Evolutionary conservation across 352 stramenopile genomes (phyloP), one percentile per base, ranked within the genome.

Genomic region (Globisporangium polare): DNA sequence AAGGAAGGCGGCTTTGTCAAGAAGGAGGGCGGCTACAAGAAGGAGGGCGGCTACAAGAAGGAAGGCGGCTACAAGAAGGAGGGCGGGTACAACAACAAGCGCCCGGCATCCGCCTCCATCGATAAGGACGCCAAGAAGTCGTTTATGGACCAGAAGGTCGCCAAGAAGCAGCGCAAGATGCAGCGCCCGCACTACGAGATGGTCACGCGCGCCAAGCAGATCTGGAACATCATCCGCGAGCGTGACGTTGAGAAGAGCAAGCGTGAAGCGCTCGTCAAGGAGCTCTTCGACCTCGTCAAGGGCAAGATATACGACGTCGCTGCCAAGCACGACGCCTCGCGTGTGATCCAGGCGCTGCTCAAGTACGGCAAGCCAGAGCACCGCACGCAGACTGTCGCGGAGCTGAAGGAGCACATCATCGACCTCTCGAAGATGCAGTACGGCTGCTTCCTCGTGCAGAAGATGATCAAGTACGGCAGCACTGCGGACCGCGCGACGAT

Each of bases 371-470:
- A 83, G 60, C 75, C 82, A 7, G 77, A 94, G 66, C 84, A 98
- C 74, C 82, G 93, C 31, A 82, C 84, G 62, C 77, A 91, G 63
- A 88, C 96, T 9, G 78, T 98, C 22, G 71, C 75, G 10, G 96
- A 98, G 77, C 84, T 99, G 58, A 86, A 95, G 60, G 88, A 93
- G 35, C 82, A 96, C 63, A 79, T 98, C n/a, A 68, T 94, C 10
- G 93, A 98, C 51, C 62, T 99, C 26, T 81, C 88, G 66, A 98
- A 98, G 84, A 96, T 93, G 77, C 95, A 98, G 69, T 99, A 99
- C 74, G 91, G 86, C n/a, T 93, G 94, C 81, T 98, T 98, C 74
- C 74, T 97, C n/a, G 94, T 98, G 60, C 84, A 98, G 56, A 98
- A 98, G 71, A 93, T 98, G 71, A 97, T 99, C 74, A 94, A 97